These are phyloP conservation scores for Cenchrus purpureus DNA, from an alignment of 176 grass and related monocot genomes.

Conservation along the genomic window DNA sequence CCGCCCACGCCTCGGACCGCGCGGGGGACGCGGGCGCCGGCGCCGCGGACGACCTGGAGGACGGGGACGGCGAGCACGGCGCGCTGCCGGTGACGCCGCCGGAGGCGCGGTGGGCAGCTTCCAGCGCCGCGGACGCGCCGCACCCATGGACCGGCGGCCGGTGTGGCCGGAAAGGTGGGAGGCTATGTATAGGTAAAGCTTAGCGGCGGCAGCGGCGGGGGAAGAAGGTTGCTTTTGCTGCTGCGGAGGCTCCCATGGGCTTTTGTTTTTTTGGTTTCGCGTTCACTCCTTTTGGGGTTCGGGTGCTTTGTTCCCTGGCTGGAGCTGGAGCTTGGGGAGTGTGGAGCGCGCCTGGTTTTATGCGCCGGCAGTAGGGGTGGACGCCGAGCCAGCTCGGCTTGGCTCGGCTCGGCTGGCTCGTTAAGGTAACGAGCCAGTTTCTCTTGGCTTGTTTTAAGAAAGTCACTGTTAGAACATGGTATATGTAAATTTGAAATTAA, in stretches of 20 bases:
- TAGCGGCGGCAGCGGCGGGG: slow-evolving; percentile 11
- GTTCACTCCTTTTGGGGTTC: slow-evolving; percentile 26
- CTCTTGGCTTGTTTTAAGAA: no score
- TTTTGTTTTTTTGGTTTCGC: neutral
- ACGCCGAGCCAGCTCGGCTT: no score
- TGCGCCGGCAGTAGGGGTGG: slow-evolving; percentile 7
- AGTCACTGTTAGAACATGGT: no score
- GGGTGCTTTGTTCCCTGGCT: slow-evolving; percentile 45
- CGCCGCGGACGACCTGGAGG: neutral
- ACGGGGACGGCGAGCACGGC: slow-evolving; percentile 24
- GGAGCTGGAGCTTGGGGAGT: neutral
- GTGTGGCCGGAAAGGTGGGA: no score
- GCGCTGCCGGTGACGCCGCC: neutral
- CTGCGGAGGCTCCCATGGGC: slow-evolving; percentile 5
- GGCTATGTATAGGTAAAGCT: neutral
- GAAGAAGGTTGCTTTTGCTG: slow-evolving; percentile 31
- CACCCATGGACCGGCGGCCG: slow-evolving; percentile 43
- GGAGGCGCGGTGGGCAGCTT: slow-evolving; percentile 58
- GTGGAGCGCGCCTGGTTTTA: slow-evolving; percentile 41
- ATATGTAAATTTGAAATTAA: no score
- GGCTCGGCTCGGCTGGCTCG: no score
- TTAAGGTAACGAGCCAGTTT: no score
- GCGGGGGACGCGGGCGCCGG: slow-evolving; percentile 24
- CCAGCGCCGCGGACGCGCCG: slow-evolving; percentile 60
- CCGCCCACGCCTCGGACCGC: slow-evolving; percentile 19